Conservation (phyloP, 1,284 basidiomycete species). For the Peniophora sp. region DNA sequence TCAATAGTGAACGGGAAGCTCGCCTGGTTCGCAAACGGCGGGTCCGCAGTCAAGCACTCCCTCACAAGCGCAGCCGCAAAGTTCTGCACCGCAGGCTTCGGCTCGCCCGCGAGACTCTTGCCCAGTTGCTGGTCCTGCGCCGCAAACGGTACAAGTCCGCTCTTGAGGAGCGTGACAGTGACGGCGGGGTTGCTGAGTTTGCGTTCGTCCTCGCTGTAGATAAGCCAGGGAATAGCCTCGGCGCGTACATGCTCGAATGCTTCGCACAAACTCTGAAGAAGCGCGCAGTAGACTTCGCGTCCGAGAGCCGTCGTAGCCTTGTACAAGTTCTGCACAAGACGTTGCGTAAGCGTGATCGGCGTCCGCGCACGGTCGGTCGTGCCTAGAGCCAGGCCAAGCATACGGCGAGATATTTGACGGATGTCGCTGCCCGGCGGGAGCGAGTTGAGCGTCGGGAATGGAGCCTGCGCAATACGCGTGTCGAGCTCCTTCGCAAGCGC, state of each 20-base stretch:
- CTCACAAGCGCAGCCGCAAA: slow-evolving; percentile 83
- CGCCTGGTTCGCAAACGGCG: slow-evolving; percentile 70
- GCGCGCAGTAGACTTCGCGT: slow-evolving; percentile 84
- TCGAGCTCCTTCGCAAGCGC: slow-evolving; percentile 73
- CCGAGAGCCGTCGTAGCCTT: slow-evolving; percentile 79
- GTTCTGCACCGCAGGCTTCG: slow-evolving; percentile 71
- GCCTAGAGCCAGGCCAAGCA: slow-evolving; percentile 73
- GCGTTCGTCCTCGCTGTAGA: slow-evolving; percentile 96
- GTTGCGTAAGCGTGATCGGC: slow-evolving; percentile 89
- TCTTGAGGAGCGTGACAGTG: slow-evolving; percentile 82
- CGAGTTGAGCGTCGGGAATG: slow-evolving; percentile 55
- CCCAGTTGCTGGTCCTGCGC: slow-evolving; percentile 91
- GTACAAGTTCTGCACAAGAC: slow-evolving; percentile 85
- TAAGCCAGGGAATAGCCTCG: slow-evolving; percentile 95
- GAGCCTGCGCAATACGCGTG: slow-evolving; percentile 63
- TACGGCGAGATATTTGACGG: slow-evolving; percentile 74
- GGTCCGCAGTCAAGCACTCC: slow-evolving; percentile 77
- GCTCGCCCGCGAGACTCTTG: slow-evolving; percentile 78
- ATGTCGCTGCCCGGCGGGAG: slow-evolving; percentile 83
- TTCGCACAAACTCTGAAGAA: slow-evolving; percentile 87
- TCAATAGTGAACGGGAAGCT: slow-evolving; percentile 84
- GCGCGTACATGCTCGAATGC: slow-evolving; percentile 89
- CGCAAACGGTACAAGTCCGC: slow-evolving; percentile 70
- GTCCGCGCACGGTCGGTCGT: slow-evolving; percentile 79
- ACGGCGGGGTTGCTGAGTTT: slow-evolving; percentile 93